Conservation (phyloP, 768 basidiomycete species). For the Agaricus blazei region DNA sequence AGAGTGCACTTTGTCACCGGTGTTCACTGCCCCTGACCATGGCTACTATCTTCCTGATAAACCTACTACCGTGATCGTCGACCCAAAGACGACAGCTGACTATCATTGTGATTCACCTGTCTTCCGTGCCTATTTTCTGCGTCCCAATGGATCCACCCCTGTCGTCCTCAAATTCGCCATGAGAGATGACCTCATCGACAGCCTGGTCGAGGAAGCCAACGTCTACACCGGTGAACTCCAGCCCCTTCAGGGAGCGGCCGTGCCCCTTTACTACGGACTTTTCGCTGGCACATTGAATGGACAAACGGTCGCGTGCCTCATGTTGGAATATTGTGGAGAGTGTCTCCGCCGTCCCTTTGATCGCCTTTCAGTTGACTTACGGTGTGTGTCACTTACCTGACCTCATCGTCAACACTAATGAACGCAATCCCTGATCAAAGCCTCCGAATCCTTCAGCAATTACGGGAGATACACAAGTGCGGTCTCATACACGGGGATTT, state of each 20-base stretch:
- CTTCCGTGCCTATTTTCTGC: conserved; percentile 22
- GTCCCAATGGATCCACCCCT: conserved; percentile 5
- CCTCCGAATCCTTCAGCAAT: conserved; percentile 25
- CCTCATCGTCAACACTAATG: neutral
- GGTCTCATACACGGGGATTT: conserved; percentile 36
- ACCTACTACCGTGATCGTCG: conserved; percentile 23
- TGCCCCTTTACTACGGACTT: conserved; percentile 31
- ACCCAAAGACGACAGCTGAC: conserved; percentile 25
- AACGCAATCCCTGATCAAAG: conserved; percentile 14
- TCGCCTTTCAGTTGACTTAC: conserved; percentile 22
- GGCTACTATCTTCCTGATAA: conserved; percentile 8
- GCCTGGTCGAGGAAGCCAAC: conserved; percentile 28
- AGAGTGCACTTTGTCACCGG: conserved; percentile 22
- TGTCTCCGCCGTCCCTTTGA: conserved; percentile 25
- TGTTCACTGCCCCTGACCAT: conserved; percentile 8
- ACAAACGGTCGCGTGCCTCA: conserved; percentile 30
- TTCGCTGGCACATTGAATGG: conserved; percentile 27
- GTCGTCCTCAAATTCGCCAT: conserved; percentile 34
- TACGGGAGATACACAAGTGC: conserved; percentile 28
- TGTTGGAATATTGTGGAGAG: conserved; percentile 33
- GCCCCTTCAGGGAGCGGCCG: conserved; percentile 25
- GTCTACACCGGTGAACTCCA: conserved; percentile 26
- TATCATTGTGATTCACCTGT: conserved; percentile 34
- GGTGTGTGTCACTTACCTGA: conserved; percentile 20
- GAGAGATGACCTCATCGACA: conserved; percentile 30